These are phyloP conservation scores for Globisporangium splendens DNA, from an alignment of 352 stramenopile genomes.

Conservation along the genomic window DNA sequence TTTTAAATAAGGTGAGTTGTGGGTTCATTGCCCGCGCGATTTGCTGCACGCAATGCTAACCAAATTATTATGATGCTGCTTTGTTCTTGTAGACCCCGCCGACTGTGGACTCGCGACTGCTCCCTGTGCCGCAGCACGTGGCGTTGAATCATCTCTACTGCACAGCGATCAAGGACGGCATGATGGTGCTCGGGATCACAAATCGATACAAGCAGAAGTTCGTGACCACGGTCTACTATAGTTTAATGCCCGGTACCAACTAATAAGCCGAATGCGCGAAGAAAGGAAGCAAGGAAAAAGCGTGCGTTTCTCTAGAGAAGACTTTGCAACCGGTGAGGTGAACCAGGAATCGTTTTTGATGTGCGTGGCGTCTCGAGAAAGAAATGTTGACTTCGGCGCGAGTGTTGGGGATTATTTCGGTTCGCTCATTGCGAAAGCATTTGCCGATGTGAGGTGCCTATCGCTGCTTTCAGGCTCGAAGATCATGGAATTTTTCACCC, in stretches of 20 bases:
- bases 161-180: constrained; percentile 98
- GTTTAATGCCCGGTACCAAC: constrained; percentile 83
- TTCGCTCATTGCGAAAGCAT: too few species aligned
- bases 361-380: neutral
- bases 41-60: too few species aligned
- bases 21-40: constrained; percentile 6
- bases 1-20: constrained; percentile 95
- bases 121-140: constrained; percentile 98
- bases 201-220: constrained; percentile 97
- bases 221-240: constrained; percentile 98
- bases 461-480: too few species aligned
- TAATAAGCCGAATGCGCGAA: constrained; percentile 23
- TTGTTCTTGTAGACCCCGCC: constrained; percentile 68
- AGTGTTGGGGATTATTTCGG: too few species aligned
- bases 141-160: constrained; percentile 99
- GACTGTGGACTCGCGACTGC: constrained; percentile 91
- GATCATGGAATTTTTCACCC: too few species aligned
- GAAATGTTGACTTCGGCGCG: too few species aligned
- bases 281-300: neutral
- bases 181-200: constrained; percentile 99
- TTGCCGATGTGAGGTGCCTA: too few species aligned
- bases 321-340: too few species aligned
- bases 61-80: too few species aligned
- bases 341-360: neutral
- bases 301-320: neutral